A percentile compares a stretch with the other conserved stretches of the same genome.
Evolutionary conservation across 2,329 filamentous ascomycete genomes (phyloP).

Genomic region (Botryosphaeria dothidea): DNA sequence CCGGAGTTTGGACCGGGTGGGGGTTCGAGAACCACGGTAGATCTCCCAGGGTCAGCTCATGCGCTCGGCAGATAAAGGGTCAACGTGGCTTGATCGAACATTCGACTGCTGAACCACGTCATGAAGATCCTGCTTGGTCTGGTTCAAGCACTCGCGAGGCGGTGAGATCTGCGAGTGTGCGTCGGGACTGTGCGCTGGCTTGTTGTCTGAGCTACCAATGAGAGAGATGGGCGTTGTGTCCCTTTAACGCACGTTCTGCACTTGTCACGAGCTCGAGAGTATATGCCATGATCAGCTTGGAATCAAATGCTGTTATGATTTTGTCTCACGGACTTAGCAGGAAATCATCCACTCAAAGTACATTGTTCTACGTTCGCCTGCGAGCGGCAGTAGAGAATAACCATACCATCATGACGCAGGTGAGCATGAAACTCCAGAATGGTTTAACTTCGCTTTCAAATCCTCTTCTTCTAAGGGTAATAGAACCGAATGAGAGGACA

Average conservation of each 20-base stretch:
- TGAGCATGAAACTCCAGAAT: no score
- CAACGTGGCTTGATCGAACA: slow-evolving; percentile 6
- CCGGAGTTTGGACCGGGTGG: background rate
- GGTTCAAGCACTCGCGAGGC: background rate
- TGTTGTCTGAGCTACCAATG: no score
- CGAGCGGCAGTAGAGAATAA: no score
- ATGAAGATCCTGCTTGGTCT: background rate
- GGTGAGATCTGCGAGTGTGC: background rate
- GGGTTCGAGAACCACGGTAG: background rate
- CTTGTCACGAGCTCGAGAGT: background rate
- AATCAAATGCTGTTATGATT: no score
- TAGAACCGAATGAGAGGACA: no score
- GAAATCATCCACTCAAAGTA: no score
- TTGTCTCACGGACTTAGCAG: no score
- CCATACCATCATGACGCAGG: no score
- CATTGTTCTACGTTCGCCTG: no score
- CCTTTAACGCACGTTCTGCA: background rate
- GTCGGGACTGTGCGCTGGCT: background rate
- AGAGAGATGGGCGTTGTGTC: background rate
- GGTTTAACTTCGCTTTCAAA: no score
- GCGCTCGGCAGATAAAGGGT: background rate
- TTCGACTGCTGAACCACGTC: background rate
- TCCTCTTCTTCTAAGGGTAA: no score
- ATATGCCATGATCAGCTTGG: no score
- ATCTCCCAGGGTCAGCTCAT: background rate